Evolutionary conservation across 192 early-diverging fungal genomes (phyloP), one percentile per base, ranked within the genome.

Genomic region (Coemansia umbellata): DNA sequence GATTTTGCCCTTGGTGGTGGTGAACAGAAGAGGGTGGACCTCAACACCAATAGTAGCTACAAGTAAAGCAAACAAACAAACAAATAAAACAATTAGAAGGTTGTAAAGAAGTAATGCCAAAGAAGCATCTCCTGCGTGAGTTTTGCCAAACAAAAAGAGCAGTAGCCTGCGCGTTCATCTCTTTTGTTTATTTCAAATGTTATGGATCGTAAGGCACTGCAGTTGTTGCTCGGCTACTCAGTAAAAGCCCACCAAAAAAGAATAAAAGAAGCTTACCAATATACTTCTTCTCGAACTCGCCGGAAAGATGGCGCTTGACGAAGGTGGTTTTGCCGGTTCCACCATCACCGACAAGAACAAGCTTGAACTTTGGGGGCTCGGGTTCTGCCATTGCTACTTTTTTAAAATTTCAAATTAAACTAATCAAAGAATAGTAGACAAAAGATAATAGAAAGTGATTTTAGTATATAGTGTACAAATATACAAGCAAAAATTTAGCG

Each of bases 221-320:
- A 33, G 0, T 47, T n/a, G n/a, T n/a, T n/a, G n/a, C n/a, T n/a
- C n/a, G n/a, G n/a, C n/a, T n/a, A n/a, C n/a, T n/a, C n/a, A n/a
- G n/a, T n/a, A n/a, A n/a, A n/a, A n/a, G n/a, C n/a, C n/a, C n/a
- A n/a, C n/a, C n/a, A n/a, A 39, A 53, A 17, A 37, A 22, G 31
- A 28, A 44, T 11, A 13, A 22, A 28, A 19, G 18, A 33, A 27
- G 58, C 74, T 55, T 76, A 76, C 74, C 74, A 66, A 99, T 86
- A 79, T 99, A 99, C 80, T 95, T 96, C 93, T 99, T 99, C 78
- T 99, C 97, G 63, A 97, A 99, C 84, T 99, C 97, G 67, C 97
- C 97, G 53, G 94, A 94, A 79, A 91, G 87, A 67, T 99, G 97
- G 65, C 97, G 94, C 86, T 99, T 99, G 63, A 99, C 97, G 68